Conservation (phyloP, 176 grass and related monocot species). For the Zea mays region DNA sequence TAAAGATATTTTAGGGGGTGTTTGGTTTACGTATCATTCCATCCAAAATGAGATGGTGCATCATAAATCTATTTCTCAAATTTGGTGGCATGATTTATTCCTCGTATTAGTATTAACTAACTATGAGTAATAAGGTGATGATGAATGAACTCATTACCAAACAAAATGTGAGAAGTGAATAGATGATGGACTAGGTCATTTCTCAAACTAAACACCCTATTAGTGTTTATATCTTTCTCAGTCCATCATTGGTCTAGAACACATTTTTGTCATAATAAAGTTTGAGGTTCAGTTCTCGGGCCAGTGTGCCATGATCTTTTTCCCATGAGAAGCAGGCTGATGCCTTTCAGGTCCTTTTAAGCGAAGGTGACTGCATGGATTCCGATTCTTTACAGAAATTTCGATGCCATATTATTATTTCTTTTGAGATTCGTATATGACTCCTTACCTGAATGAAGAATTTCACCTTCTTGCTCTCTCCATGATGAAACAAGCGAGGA, state of each 20-base stretch:
- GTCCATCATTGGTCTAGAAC: background rate
- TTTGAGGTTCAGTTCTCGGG: constrained; percentile 9
- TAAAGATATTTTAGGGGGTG: no score
- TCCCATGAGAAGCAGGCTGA: background rate
- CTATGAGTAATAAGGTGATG: no score
- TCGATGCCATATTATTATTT: background rate
- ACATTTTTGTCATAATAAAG: background rate
- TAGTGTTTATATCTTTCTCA: background rate
- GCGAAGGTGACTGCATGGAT: background rate
- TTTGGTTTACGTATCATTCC: no score
- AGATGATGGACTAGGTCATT: no score
- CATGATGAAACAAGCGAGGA: background rate
- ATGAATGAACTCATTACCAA: no score
- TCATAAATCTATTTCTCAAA: no score
- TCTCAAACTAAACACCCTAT: no score
- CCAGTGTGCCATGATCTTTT: background rate
- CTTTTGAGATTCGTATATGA: background rate
- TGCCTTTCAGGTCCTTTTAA: background rate
- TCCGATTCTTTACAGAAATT: background rate
- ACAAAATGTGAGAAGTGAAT: no score
- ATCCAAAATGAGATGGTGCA: no score
- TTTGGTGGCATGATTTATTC: no score
- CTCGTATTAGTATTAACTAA: no score
- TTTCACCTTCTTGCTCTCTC: background rate
- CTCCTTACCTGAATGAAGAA: background rate